Percentiles rank a stretch among this genome's conserved stretches.
Conservation (phyloP, 2,329 filamentous ascomycete genomes). For the Cercospora nicotianae region DNA sequence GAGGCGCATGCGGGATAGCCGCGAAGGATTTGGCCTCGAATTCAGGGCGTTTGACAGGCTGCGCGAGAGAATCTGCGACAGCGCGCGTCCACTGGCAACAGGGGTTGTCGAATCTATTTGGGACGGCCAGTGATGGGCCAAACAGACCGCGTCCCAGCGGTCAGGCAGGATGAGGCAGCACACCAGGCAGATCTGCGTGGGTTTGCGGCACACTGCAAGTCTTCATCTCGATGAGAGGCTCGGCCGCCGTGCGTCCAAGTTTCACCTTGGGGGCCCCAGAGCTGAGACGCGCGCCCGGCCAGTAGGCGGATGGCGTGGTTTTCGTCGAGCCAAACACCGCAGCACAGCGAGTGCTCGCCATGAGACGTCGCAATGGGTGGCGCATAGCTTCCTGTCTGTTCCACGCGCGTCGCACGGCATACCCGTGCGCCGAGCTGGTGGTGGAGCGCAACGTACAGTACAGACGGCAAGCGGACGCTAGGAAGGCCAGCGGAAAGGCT, state of each 20-base stretch:
- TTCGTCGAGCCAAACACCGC: not conserved
- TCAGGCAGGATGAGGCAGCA: not conserved
- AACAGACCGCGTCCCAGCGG: not conserved
- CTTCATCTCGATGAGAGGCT: constrained; percentile 13
- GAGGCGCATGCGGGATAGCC: constrained; percentile 1
- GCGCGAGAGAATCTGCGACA: not conserved
- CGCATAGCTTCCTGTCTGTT: not conserved
- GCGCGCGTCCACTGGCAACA: not conserved
- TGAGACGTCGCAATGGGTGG: not conserved
- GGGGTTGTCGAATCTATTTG: not conserved
- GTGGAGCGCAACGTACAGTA: not conserved
- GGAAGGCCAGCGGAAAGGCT: not conserved
- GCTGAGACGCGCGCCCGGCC: not conserved
- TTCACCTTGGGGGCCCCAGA: not conserved
- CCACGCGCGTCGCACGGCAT: constrained; percentile 4
- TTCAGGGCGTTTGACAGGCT: not conserved
- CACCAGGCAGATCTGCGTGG: not conserved
- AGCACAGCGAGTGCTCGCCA: not conserved
- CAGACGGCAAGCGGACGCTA: not conserved
- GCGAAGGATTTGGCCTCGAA: not conserved
- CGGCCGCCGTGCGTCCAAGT: not conserved
- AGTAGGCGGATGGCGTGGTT: not conserved
- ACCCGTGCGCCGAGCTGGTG: not conserved
- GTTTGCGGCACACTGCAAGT: not conserved
- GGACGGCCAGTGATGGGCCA: not conserved